These are phyloP conservation scores for Stylosanthes scabra DNA, from an alignment of 331 rosid genomes.

Conservation along the genomic window DNA sequence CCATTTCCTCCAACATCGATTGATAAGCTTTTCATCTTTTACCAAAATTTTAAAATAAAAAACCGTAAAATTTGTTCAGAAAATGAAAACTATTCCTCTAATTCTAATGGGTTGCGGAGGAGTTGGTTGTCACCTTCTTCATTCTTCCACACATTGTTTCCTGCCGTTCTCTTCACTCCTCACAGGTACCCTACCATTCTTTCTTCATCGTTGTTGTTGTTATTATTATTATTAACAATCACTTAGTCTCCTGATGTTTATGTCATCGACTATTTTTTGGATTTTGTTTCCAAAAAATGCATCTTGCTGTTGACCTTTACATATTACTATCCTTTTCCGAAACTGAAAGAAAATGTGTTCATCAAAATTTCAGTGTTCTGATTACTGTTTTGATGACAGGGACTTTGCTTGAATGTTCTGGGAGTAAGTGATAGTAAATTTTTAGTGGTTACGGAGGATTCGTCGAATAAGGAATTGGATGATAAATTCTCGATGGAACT, in stretches of 20 bases:
- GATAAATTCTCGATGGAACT: slow-evolving; percentile 64
- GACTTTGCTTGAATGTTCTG: slow-evolving; percentile 74
- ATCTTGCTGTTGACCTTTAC: slow-evolving; percentile 6
- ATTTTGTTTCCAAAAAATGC: neutral
- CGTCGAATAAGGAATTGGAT: slow-evolving; percentile 57
- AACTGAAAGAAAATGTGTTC: slow-evolving; percentile 19
- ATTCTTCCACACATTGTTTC: slow-evolving; percentile 90
- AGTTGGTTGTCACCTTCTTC: slow-evolving; percentile 91
- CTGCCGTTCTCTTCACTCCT: slow-evolving; percentile 79
- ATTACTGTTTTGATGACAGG: slow-evolving; percentile 55
- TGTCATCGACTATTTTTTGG: slow-evolving; percentile 14
- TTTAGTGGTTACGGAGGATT: slow-evolving; percentile 59
- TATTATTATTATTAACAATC: too few species aligned
- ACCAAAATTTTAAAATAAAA: too few species aligned
- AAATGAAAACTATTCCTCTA: slow-evolving; percentile 76
- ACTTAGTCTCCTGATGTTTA: too few species aligned
- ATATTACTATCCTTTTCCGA: neutral
- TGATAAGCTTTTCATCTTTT: neutral
- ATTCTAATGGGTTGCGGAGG: slow-evolving; percentile 88
- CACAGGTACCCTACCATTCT: slow-evolving; percentile 50
- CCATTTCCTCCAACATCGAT: slow-evolving; percentile 20
- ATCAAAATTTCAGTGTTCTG: neutral
- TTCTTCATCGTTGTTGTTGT: neutral
- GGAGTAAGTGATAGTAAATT: slow-evolving; percentile 86
- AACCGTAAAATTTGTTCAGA: neutral